Conservation (phyloP, 2,329 filamentous ascomycete genomes). For the Aspergillus felis region DNA sequence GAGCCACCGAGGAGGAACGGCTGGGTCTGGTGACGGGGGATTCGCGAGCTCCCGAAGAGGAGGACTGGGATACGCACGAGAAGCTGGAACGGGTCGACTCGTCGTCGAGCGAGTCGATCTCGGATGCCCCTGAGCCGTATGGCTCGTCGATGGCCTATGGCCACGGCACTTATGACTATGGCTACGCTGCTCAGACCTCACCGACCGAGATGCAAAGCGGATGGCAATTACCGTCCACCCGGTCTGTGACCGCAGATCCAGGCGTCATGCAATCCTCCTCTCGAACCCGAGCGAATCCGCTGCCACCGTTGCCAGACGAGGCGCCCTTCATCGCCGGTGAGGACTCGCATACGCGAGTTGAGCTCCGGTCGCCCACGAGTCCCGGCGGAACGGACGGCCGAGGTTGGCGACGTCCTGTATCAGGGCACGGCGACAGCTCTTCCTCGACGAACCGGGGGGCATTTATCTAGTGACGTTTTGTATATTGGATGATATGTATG, state of each 20-base stretch:
- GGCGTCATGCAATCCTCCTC: background rate
- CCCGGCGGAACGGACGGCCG: slow-evolving; percentile 9
- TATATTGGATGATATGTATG: slow-evolving; percentile 4
- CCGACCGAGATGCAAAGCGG: slow-evolving; percentile 5
- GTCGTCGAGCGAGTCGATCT: slow-evolving; percentile 14
- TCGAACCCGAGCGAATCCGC: slow-evolving; percentile 27
- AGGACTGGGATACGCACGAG: slow-evolving; percentile 25
- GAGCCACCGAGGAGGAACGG: slow-evolving; percentile 75
- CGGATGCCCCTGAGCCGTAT: slow-evolving; percentile 19
- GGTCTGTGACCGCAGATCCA: background rate
- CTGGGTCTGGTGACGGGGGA: slow-evolving; percentile 79
- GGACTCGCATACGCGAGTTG: slow-evolving; percentile 4
- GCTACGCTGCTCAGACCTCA: background rate
- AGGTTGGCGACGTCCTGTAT: slow-evolving; percentile 27
- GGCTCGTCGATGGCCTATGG: slow-evolving; percentile 13
- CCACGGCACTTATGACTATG: slow-evolving; percentile 6
- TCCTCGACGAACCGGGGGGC: slow-evolving; percentile 1
- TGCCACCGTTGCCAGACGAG: slow-evolving; percentile 31
- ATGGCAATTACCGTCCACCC: slow-evolving; percentile 9
- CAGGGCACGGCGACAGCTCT: background rate
- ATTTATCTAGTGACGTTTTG: slow-evolving; percentile 9
- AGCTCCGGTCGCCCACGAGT: slow-evolving; percentile 3
- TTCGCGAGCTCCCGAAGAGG: slow-evolving; percentile 25
- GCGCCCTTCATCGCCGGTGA: slow-evolving; percentile 11
- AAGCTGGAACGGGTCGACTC: slow-evolving; percentile 24